Percentiles rank a stretch among this genome's conserved stretches.
These are phyloP conservation scores for Phytopythium oedochilum DNA, from an alignment of 352 stramenopile genomes.

Conservation along the genomic window DNA sequence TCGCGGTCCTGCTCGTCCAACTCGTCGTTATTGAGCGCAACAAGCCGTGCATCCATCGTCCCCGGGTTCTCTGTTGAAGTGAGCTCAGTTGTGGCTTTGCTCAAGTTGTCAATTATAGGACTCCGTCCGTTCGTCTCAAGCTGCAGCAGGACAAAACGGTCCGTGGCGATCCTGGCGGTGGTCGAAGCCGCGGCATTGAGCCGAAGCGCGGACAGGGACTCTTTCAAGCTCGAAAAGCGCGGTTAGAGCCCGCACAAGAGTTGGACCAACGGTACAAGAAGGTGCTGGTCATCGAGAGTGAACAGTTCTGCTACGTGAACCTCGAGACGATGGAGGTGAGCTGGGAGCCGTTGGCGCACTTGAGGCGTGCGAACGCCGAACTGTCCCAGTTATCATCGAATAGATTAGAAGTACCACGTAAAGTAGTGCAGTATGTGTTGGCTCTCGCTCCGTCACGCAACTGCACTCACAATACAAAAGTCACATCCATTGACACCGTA, in stretches of 20 bases:
- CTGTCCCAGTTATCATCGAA: constrained; percentile 23
- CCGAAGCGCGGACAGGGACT: constrained; percentile 52
- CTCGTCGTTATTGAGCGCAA: constrained; percentile 14
- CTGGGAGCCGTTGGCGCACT: constrained; percentile 44
- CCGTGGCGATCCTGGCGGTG: too few relatives aligned
- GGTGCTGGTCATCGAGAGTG: constrained; percentile 35
- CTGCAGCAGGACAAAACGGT: neutral
- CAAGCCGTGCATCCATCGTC: neutral
- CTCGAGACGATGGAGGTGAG: constrained; percentile 52
- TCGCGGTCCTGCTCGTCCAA: constrained; percentile 4
- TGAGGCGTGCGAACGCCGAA: constrained; percentile 15
- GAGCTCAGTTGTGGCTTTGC: neutral
- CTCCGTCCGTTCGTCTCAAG: neutral
- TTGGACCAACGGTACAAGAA: constrained; percentile 52
- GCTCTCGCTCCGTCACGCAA: too few relatives aligned
- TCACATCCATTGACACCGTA: too few relatives aligned
- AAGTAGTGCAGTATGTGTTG: too few relatives aligned
- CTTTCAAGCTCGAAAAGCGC: constrained; percentile 46
- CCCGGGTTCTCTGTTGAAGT: neutral
- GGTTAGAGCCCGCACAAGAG: constrained; percentile 24
- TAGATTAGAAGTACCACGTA: too few relatives aligned
- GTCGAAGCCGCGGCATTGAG: constrained; percentile 23
- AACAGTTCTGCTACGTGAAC: constrained; percentile 72
- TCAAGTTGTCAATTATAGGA: neutral
- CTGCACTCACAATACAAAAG: too few relatives aligned